Evolutionary conservation across 1,284 basidiomycete genomes (phyloP), one percentile per base, ranked within the genome.

Genomic region (Malassezia psittaci): DNA sequence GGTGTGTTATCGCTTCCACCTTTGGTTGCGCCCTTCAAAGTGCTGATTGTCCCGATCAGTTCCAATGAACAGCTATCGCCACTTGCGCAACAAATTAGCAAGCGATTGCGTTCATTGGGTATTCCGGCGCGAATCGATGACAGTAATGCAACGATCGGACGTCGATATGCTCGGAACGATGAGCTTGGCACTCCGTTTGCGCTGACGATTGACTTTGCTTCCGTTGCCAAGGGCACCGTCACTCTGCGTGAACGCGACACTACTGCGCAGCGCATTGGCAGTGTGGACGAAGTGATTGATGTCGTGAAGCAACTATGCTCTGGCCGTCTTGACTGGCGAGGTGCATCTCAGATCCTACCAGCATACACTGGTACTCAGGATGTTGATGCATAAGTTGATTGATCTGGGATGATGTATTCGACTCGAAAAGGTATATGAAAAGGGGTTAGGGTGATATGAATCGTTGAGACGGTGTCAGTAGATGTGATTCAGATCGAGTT

Each of bases 121-220:
- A 83, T 98, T 50, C 88, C 90, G 65, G 85, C 87, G 50, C 82
- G 90, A 51, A 90, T 96, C 2, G 93, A 98, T 76, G 91, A 96
- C 77, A 96, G 90, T 34, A 88, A 86, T 71, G 86, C 87, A 39
- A 87, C 88, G 5, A 96, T 98, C 73, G 94, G 93, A 50, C 90
- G 89, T 79, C 88, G 94, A 37, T 98, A 98, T 77, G 84, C 94
- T 33, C 83, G 94, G 61, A 98, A 96, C 78, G 93, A 99, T 78
- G 94, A 98, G 78, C 83, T 99, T 41, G 93, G 93, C 65, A 98
- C 93, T 36, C 93, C 93, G 3, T 98, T 87, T 75, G 93, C 93
- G 51, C 81, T 91, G 65, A 98, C 94, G 5, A 81, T 98, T 60
- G 93, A 98, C 78, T 98, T 98, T 79, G 93, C 91, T 24, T 91